Conservation (phyloP, 169 alveolate species). For the Perkinsus marinus region DNA sequence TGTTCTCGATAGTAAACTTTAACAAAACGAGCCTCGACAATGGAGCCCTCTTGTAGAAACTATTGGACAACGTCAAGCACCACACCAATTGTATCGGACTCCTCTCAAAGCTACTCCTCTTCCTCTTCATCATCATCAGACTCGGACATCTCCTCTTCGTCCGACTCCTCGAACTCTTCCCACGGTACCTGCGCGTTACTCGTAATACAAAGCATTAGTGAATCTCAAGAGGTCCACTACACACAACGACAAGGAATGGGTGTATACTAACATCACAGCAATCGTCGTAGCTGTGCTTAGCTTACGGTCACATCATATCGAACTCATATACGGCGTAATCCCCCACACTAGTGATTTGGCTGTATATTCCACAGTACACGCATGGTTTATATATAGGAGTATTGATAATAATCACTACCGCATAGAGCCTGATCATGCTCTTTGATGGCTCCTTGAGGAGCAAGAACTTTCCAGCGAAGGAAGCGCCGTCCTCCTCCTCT, state of each 20-base stretch:
- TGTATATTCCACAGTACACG: too few relatives aligned
- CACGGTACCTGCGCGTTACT: background rate
- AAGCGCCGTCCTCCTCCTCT: slow-evolving; percentile 2
- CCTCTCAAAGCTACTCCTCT: background rate
- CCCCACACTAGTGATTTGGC: too few relatives aligned
- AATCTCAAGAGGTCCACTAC: too few relatives aligned
- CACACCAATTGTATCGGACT: background rate
- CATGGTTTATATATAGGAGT: too few relatives aligned
- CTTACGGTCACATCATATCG: too few relatives aligned
- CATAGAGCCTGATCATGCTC: slow-evolving; percentile 55
- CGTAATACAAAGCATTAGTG: too few relatives aligned
- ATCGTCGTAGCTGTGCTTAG: too few relatives aligned
- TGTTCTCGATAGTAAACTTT: background rate
- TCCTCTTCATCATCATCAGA: background rate
- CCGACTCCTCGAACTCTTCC: background rate
- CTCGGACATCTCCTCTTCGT: background rate
- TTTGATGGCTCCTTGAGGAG: slow-evolving; percentile 64
- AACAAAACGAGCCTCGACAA: background rate
- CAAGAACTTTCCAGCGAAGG: slow-evolving; percentile 64
- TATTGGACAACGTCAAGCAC: background rate
- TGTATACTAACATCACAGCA: too few relatives aligned
- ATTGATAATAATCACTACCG: background rate
- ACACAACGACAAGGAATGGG: too few relatives aligned
- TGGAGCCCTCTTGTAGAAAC: background rate
- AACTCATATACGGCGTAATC: too few relatives aligned